Evolutionary conservation across 2,329 filamentous ascomycete species (phyloP), one percentile per base, ranked within the genome.

Genomic region (Iodosphaeria phyllophila): DNA sequence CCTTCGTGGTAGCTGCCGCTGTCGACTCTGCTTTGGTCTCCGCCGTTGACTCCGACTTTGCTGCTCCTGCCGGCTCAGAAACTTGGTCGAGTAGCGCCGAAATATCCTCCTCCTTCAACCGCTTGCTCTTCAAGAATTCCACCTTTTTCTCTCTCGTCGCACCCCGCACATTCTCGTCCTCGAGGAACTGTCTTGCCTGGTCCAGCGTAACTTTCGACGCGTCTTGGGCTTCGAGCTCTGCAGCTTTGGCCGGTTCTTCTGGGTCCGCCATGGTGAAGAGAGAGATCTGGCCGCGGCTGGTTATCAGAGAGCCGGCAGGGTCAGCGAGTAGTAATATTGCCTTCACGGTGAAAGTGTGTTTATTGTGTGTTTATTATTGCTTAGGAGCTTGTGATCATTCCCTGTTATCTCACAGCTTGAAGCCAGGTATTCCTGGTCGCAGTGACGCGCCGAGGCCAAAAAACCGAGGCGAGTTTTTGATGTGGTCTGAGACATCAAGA

Each of bases 61-160:
- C 13, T 26, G 26, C 18, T 26, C 33, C 24, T 16, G 25, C 14
- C 16, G 34, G 29, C 25, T 33, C 25, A 11, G 24, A 25, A n/a
- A 20, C 21, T 25, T 38, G 41, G 26, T 36, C 32, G 11, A 92
- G 50, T 6, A 92, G 54, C 24, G 56, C 53, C 35, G 78, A 55
- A 31, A 92, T 79, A 32, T 86, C 70, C 16, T 61, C 56, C 4
- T 63, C 52, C 4, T 51, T 52, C 6, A 92, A 53, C 4, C 79
- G 79, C 46, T 93, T 93, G 25, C 66, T 67, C 40, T 72, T 62
- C 2, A 93, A 53, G 37, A 92, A 92, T 6, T 65, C 63, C 12
- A 64, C 56, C 52, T 92, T 92, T 48, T 70, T 73, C 28, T 79
- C 74, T 22, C 60, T 58, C 0, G 74, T 58, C 17, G 74, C 69